Base-by-base conservation (phyloP, 2,329 filamentous ascomycete species). In the Aspergillus unguis region DNA sequence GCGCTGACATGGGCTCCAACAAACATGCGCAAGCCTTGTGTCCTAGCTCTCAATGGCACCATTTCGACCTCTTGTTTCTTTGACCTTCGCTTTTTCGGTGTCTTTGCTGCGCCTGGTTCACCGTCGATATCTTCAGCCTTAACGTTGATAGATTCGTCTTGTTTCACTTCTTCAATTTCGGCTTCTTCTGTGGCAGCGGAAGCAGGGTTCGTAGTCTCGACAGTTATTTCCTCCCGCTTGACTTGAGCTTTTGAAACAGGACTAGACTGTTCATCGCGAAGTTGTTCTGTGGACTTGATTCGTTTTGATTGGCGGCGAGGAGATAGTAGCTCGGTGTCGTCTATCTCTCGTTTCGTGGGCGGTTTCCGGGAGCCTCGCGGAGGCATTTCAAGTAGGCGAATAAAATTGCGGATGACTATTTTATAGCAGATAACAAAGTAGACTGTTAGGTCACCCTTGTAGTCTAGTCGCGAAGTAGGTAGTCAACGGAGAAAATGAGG, bases 1-100 rank as follows among this genome's bases (percentile, higher is more conserved):
- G 83, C 85, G 71, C 88, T 94, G 56, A 97, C 90, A 70, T 99
- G 94, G 1, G 94, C 94, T 11, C 94, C 94, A 50, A 99, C 86
- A 64, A 88, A 86, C 81, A 96, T 88, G 68, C 86, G 85, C 56
- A 92, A 77, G 1, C 84, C 83, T 4, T 79, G 72, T 0, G 90
- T 92, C 33, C 94, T 82, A 27, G 79, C 75, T 23, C 85, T 86
- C 1, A 96, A 71, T 0, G 88, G 85, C 77, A 75, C 73, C 58
- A 79, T 78, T 46, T 76, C 74, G 50, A 77, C 74, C 57, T 82
- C 80, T 54, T 83, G 79, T 60, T 81, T 77, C 50, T 65, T 63
- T 59, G 78, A 79, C 65, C 82, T 84, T 10, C 75, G 70, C 63
- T 80, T 82, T 29, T 59, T 67, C 5, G 58, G 45, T 47, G 60